Base-by-base conservation (phyloP, 1,284 basidiomycete genomes). In the Trametes sp. region DNA sequence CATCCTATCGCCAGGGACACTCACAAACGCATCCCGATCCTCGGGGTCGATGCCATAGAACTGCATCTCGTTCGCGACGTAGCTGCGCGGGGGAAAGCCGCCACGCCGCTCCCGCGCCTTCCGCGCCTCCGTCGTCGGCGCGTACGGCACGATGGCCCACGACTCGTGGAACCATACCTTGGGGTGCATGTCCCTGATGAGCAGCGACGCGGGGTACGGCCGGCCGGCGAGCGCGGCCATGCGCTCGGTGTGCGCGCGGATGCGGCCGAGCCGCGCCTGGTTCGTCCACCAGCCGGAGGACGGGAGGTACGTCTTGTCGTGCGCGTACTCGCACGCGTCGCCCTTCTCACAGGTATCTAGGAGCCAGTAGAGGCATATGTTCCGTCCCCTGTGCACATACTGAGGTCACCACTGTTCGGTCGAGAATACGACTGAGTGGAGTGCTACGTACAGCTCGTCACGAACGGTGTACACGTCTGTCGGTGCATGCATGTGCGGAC, bases 401-500 rank as follows among this genome's bases (percentile, higher is more conserved):
- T 5, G 10, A 36, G 16, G 16, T 10, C 10, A 14, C 35, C 35
- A 14, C 3, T 36, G 35, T 36, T 13, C 16, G 16, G 35, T 6
- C 16, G 5, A 6, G 16, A 36, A 14, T 14, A 19, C n/a, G 38
- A 19, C 16, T 19, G 16, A 41, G 13, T 19, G 16, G 16, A 2
- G 38, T 4, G 1, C 16, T 41, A 41, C 38, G 16, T 8, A 41
- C 38, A 41, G 38, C 38, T 41, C 38, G 16, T 41, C 38, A 19
- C 38, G 38, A n/a, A 19, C n/a, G 38, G 44, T 45, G 11, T 79
- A 79, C 31, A 76, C 67, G 64, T 85, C 83, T 0, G 16, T 41
- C 7, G 82, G 82, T 2, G 81, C 80, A 72, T 86, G 84, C 23
- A 77, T 81, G 67, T 73, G 84, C 11, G 58, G 61, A 63, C 84